Evolutionary conservation across 2,329 filamentous ascomycete species (phyloP), one percentile per base, ranked within the genome.

Genomic region (Exophiala lecanii-corni): DNA sequence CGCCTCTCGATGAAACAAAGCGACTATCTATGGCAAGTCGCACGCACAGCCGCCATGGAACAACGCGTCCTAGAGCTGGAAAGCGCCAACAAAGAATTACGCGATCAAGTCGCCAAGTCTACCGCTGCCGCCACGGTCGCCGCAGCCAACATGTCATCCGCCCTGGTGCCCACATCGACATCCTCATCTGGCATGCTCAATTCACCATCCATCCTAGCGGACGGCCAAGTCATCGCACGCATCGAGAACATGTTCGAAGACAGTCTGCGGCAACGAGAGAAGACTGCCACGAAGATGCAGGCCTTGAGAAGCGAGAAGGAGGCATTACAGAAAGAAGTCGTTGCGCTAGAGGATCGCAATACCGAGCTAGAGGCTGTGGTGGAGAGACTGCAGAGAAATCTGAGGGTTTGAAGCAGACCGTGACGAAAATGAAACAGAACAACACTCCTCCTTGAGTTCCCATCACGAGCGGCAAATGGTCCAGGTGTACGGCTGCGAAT

Each of bases 1-100:
- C 43, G 48, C 2, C 61, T 57, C 35, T 61, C 51, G 13, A 52
- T 61, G 30, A 50, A 53, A 17, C 64, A 61, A 6, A 58, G 58
- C 10, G 65, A 68, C 44, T 39, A 51, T 38, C 57, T 70, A 12
- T 70, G 67, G 50, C 64, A 64, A 9, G 60, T 57, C 0, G 67
- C 67, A 25, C 66, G 66, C 39, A 59, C 62, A 1, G 66, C 66
- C 10, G 67, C 67, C 0, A 56, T 70, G 23, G 64, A 70, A 48
- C 66, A 70, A 39, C 59, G 66, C 10, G 62, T 62, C 10, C 59
- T 70, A 12, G 67, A 69, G 45, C 53, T 69, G 2, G 67, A 70
- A 45, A 60, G 61, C 49, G 54, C 62, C 2, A 68, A 68, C 47
- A 53, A 58, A 7, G 62, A 66, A 36, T 55, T 68, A 2, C 47